These are phyloP conservation scores for Cadophora sp. DNA, from an alignment of 2,329 filamentous ascomycete species.

Conservation along the genomic window DNA sequence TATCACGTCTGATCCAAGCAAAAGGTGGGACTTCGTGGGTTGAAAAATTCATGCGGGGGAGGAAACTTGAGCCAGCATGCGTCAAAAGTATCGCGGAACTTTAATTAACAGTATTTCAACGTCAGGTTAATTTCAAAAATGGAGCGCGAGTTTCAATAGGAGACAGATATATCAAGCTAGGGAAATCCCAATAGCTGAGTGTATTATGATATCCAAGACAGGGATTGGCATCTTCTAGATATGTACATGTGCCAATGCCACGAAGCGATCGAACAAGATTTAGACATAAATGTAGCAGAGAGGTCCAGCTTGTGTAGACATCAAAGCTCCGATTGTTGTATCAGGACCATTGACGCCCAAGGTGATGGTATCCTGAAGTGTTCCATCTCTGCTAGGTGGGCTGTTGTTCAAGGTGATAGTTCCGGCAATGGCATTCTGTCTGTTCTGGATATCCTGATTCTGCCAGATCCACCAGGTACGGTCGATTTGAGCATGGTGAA, in stretches of 20 bases:
- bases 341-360: conserved; percentile 36
- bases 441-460: conserved; percentile 49
- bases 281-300: conserved; percentile 53
- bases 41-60: not conserved
- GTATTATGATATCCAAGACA: not conserved
- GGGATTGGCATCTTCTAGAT: conserved; percentile 13
- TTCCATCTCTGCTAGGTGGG: conserved; percentile 51
- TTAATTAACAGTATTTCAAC: not conserved
- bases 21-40: not conserved
- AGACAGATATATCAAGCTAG: not conserved
- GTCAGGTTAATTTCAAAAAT: not conserved
- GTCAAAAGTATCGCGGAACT: not conserved
- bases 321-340: conserved; percentile 46
- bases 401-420: conserved; percentile 52
- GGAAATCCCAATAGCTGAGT: not conserved
- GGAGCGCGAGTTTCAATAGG: not conserved
- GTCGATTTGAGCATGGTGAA: conserved; percentile 55
- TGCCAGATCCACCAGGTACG: conserved; percentile 57
- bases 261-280: not conserved
- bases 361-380: conserved; percentile 48
- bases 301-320: conserved; percentile 51
- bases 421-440: conserved; percentile 42
- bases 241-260: conserved; percentile 10
- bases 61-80: not conserved
- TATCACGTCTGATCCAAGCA: not conserved